Conservation (phyloP, 345 rosid species). For the Eucalyptus pauciflora region DNA sequence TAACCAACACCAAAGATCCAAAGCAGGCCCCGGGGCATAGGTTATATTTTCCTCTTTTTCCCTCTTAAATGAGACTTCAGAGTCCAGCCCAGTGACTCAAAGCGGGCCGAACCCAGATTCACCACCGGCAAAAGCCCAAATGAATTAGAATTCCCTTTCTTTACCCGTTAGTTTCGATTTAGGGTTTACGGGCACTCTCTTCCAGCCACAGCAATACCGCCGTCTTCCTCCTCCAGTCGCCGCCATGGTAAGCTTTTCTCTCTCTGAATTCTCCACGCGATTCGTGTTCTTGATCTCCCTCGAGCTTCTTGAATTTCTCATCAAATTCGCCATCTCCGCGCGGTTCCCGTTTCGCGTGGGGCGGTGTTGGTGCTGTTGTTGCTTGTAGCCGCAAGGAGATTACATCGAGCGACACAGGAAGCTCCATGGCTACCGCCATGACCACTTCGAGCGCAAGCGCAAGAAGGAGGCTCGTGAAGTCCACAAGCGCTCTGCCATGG, state of each 20-base stretch:
- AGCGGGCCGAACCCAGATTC: neutral
- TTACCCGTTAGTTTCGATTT: neutral
- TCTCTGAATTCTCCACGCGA: neutral
- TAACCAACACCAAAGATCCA: too few species aligned
- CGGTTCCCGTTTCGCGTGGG: neutral
- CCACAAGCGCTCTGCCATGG: slow-evolving; percentile 62
- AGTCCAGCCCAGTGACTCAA: neutral
- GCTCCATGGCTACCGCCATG: slow-evolving; percentile 76
- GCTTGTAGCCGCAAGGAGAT: slow-evolving; percentile 85
- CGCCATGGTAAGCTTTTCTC: neutral
- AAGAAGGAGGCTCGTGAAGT: slow-evolving; percentile 91
- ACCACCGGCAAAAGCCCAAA: neutral
- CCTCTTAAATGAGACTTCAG: neutral
- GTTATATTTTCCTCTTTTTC: neutral
- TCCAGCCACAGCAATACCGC: neutral
- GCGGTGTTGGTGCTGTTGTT: neutral
- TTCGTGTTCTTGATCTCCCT: neutral
- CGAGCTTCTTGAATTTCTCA: neutral
- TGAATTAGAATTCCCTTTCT: neutral
- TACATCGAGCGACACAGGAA: slow-evolving; percentile 71
- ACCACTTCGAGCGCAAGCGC: slow-evolving; percentile 73
- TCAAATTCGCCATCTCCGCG: neutral
- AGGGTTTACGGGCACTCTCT: neutral
- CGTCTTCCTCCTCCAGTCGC: neutral
- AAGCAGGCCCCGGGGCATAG: too few species aligned